Evolutionary conservation across 2,329 filamentous ascomycete species (phyloP).

Genomic region (Cladophialophora carrionii): DNA sequence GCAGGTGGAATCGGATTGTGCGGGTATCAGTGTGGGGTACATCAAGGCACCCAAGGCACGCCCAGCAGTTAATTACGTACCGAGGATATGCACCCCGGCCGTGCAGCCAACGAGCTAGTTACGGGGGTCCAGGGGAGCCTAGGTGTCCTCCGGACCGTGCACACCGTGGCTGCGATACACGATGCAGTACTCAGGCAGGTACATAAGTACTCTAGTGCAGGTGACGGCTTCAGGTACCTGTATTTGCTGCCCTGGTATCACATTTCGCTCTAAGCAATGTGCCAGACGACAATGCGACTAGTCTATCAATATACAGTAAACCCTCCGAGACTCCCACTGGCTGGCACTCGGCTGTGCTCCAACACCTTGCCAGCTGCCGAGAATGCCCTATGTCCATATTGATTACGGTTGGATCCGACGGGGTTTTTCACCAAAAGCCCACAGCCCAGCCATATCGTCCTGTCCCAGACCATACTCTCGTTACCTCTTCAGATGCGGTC

Average conservation of each 20-base stretch:
- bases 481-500: background rate
- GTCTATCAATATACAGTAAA: background rate
- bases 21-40: background rate
- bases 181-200: no score
- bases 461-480: background rate
- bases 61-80: background rate
- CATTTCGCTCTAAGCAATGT: background rate
- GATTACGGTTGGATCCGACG: background rate
- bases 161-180: no score
- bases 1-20: slow-evolving; percentile 5
- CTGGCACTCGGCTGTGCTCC: background rate
- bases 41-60: background rate
- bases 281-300: background rate
- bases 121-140: background rate
- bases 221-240: background rate
- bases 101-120: background rate
- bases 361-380: no score
- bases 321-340: no score
- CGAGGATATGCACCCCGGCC: background rate
- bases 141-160: background rate
- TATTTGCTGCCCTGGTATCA: background rate
- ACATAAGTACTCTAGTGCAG: background rate
- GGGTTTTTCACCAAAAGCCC: background rate
- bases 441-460: background rate
- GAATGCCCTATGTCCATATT: background rate